Conservation (phyloP, 352 stramenopile species). For the Pythium phragmitis region DNA sequence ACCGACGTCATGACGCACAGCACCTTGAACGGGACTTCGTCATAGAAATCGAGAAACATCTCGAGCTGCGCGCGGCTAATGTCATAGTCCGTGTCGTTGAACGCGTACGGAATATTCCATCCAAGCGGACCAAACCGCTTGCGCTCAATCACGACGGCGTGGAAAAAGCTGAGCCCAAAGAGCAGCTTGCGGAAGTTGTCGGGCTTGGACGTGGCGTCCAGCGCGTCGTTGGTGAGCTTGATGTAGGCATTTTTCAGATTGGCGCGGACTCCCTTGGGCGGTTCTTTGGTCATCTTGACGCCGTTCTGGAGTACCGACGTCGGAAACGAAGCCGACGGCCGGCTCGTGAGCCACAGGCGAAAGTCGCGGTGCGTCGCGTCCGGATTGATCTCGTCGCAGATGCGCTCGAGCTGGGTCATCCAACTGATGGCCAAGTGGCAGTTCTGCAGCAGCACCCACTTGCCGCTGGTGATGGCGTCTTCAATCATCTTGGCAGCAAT, state of each 20-base stretch:
- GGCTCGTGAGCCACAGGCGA: constrained; percentile 90
- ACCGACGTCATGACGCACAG: constrained; percentile 86
- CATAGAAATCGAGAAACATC: constrained; percentile 91
- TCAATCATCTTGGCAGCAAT: constrained; percentile 89
- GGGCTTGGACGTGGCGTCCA: constrained; percentile 73
- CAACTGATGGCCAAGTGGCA: constrained; percentile 92
- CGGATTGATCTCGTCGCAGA: constrained; percentile 87
- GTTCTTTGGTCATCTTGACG: constrained; percentile 95
- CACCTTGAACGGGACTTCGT: constrained; percentile 85
- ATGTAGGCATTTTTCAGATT: constrained; percentile 91
- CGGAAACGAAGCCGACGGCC: constrained; percentile 63
- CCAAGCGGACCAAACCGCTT: constrained; percentile 89
- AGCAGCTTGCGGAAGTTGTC: constrained; percentile 85
- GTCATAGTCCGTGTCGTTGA: constrained; percentile 90
- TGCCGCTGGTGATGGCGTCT: constrained; percentile 80
- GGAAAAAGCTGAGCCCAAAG: constrained; percentile 83
- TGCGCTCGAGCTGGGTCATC: constrained; percentile 90
- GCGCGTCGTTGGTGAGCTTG: constrained; percentile 83
- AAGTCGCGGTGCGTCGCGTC: constrained; percentile 92
- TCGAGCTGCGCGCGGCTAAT: constrained; percentile 83
- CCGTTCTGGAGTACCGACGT: constrained; percentile 91
- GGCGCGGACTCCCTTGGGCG: constrained; percentile 85
- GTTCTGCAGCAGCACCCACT: constrained; percentile 93
- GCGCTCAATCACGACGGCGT: constrained; percentile 85
- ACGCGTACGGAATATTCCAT: constrained; percentile 94